Evolutionary conservation across 495 filamentous ascomycete species (phyloP), one percentile per base, ranked within the genome.

Genomic region (Tricharina praecox): DNA sequence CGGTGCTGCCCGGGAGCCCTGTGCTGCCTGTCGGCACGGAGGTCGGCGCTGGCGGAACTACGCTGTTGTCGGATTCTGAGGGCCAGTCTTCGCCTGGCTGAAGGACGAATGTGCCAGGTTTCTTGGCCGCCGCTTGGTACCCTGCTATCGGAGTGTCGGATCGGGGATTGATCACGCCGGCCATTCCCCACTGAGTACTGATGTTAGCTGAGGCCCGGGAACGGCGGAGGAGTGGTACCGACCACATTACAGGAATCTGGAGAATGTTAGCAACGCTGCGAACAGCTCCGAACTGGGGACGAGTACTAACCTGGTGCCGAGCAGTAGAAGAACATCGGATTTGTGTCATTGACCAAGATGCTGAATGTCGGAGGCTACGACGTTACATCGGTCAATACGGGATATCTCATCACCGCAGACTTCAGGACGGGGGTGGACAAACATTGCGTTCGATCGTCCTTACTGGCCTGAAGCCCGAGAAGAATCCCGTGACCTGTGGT

Each of bases 301-400:
- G n/a, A n/a, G n/a, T n/a, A n/a, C n/a, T n/a, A n/a, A n/a, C n/a
- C n/a, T n/a, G n/a, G n/a, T 11, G 21, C 19, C 13, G 63, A 59
- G 61, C 75, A 79, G 61, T 81, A 80, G 62, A 67, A 77, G 57
- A 75, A 78, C 24, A 76, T 67, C 3, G 75, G 72, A 3, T 66
- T 52, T 0, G 73, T 77, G 56, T 70, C 65, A 53, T 77, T 78
- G 53, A 80, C 63, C 4, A 52, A 58, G 11, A 77, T 45, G 34
- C 61, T 60, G 61, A 64, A 78, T 20, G 48, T 55, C 30, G 69
- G 70, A 10, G 62, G 65, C 67, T 77, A 34, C 18, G 21, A n/a
- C n/a, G n/a, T n/a, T n/a, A n/a, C n/a, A n/a, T n/a, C n/a, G n/a
- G n/a, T n/a, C n/a, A n/a, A n/a, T n/a, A n/a, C 20, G 13, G 19